Conservation (phyloP, 2,329 filamentous ascomycete species). For the Pseudocercospora pini-densiflorae region DNA sequence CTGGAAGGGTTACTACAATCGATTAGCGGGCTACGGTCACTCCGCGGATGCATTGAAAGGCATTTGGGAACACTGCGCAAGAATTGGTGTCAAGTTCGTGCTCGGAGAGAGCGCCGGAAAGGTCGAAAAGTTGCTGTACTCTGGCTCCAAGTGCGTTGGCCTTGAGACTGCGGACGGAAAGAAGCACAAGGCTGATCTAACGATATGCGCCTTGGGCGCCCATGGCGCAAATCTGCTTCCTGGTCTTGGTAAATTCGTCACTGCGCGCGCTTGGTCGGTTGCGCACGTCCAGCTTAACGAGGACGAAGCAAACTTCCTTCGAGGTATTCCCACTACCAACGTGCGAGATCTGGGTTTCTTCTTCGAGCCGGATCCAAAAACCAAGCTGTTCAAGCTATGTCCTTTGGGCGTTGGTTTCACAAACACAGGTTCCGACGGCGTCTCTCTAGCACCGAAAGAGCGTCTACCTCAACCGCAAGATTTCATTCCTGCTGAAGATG, state of each 20-base stretch:
- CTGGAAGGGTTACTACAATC: slow-evolving; percentile 65
- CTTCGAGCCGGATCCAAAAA: slow-evolving; percentile 66
- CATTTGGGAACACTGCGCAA: slow-evolving; percentile 50
- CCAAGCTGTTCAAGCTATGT: slow-evolving; percentile 64
- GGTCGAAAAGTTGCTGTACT: slow-evolving; percentile 48
- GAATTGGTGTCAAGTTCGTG: slow-evolving; percentile 49
- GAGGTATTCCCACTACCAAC: slow-evolving; percentile 65
- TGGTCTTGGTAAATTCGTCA: slow-evolving; percentile 54
- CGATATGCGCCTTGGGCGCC: slow-evolving; percentile 60
- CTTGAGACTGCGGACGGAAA: slow-evolving; percentile 47
- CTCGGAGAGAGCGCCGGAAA: slow-evolving; percentile 49
- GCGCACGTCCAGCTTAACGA: slow-evolving; percentile 63
- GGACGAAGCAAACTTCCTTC: slow-evolving; percentile 58
- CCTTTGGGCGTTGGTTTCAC: slow-evolving; percentile 62
- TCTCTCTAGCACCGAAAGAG: slow-evolving; percentile 50
- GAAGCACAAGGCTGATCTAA: slow-evolving; percentile 45
- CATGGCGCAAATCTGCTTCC: slow-evolving; percentile 55
- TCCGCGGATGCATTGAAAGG: slow-evolving; percentile 57
- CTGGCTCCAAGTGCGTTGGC: slow-evolving; percentile 40
- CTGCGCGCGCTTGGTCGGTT: slow-evolving; percentile 63
- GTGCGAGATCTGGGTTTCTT: slow-evolving; percentile 67
- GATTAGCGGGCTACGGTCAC: slow-evolving; percentile 62
- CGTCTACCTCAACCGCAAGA: slow-evolving; percentile 48
- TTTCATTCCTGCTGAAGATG: slow-evolving; percentile 60
- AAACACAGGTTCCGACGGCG: slow-evolving; percentile 50